phyloP scores from a whole-genome alignment of 1,284 basidiomycete genomes.

The Takashimella tepidaria region DNA sequence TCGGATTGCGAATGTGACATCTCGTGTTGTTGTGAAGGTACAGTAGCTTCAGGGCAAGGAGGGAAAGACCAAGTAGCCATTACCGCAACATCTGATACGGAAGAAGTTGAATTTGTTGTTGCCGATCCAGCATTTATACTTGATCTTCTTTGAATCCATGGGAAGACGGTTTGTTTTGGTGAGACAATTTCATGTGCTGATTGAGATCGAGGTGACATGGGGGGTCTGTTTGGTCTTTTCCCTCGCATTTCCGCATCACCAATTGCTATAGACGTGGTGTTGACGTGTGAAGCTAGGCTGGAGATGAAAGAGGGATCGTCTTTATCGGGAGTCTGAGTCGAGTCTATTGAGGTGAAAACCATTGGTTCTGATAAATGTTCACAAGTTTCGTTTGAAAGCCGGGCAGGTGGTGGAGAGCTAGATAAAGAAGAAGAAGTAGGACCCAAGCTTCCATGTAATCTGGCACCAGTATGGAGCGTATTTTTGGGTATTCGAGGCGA shows the following conservation, averaged over 20 bases:
- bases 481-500: conserved; percentile 3
- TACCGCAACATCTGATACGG: conserved; percentile 15
- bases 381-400: not conserved
- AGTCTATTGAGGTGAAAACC: not conserved
- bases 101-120: conserved; percentile 9
- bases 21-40: too few species aligned
- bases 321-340: not conserved
- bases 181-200: not conserved
- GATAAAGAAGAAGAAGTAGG: not conserved
- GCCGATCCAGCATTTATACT: not conserved
- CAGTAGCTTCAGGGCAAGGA: not conserved
- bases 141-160: not conserved
- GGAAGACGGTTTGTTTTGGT: not conserved
- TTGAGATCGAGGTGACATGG: not conserved
- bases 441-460: too few species aligned
- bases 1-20: too few species aligned
- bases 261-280: not conserved
- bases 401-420: not conserved
- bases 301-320: not conserved
- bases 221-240: not conserved
- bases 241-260: not conserved
- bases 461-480: not conserved
- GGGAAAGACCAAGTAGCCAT: conserved; percentile 21
- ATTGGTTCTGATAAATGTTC: not conserved
- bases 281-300: not conserved